Conservation (phyloP, 176 grass and related monocot genomes). For the Oryza meridionalis region DNA sequence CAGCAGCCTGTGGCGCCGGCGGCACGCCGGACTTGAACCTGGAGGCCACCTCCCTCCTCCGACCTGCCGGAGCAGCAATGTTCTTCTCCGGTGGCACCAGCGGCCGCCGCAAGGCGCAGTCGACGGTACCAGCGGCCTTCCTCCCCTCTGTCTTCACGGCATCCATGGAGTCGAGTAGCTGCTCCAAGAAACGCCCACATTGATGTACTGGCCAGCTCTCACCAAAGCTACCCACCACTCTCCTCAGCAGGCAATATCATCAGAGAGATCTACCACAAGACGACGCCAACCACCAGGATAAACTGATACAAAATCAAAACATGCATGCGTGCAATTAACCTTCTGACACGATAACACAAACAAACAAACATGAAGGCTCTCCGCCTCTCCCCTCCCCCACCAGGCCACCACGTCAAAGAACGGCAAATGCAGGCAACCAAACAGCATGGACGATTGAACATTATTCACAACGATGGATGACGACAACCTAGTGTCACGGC, state of each 20-base stretch:
- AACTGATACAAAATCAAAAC: background rate
- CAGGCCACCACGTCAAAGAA: constrained; percentile 1
- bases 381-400: background rate
- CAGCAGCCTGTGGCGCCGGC: background rate
- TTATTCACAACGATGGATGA: constrained; percentile 2
- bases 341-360: background rate
- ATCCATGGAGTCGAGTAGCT: constrained; percentile 48
- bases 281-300: constrained; percentile 48
- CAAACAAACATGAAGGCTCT: background rate
- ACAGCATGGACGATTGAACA: background rate
- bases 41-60: constrained; percentile 49
- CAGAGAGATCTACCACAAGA: constrained; percentile 33
- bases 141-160: constrained; percentile 27
- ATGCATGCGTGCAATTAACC: background rate
- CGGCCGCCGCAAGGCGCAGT: constrained; percentile 43
- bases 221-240: constrained; percentile 18
- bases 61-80: constrained; percentile 30
- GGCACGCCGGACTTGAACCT: constrained; percentile 54
- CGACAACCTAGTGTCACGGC: constrained; percentile 12
- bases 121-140: constrained; percentile 10
- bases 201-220: constrained; percentile 27
- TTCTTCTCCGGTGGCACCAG: constrained; percentile 78
- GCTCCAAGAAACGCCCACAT: constrained; percentile 43
- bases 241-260: background rate
- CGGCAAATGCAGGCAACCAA: background rate